A percentile compares a stretch with the other conserved stretches of the same genome.
Conservation (phyloP, 1,139 yeast species). For the Nakaseomyces bracarensis region DNA sequence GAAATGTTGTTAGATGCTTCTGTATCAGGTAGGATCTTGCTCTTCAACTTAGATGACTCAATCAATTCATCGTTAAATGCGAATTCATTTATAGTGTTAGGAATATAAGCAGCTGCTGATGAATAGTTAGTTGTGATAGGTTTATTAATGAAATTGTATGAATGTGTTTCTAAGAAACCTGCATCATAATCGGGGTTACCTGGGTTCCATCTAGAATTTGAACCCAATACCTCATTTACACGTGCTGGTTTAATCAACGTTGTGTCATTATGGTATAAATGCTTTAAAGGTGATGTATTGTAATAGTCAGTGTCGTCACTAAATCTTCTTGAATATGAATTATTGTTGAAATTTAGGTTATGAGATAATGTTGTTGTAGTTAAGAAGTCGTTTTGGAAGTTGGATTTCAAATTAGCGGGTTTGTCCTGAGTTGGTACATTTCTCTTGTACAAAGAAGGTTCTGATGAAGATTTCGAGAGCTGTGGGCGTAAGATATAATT, state of each 20-base stretch:
- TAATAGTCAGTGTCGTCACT: constrained; percentile 28
- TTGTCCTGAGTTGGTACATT: background rate
- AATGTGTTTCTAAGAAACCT: constrained; percentile 3
- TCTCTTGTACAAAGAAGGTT: background rate
- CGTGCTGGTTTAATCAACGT: constrained; percentile 18
- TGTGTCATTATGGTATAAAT: constrained; percentile 21
- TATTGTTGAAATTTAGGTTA: background rate
- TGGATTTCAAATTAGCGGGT: background rate
- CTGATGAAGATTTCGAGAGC: background rate
- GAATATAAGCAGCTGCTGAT: constrained; percentile 5
- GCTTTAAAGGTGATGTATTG: constrained; percentile 28
- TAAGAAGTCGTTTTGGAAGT: constrained; percentile 3
- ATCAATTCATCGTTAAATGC: constrained; percentile 1
- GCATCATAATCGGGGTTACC: constrained; percentile 3
- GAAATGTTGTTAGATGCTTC: background rate
- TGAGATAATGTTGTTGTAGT: constrained; percentile 2
- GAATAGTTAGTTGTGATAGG: constrained; percentile 5
- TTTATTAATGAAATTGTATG: background rate
- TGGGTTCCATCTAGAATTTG: background rate
- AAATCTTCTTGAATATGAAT: constrained; percentile 17
- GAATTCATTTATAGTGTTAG: background rate
- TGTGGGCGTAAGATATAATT: background rate
- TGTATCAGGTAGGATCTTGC: background rate
- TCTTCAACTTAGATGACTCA: constrained; percentile 1
- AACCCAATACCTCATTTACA: constrained; percentile 15